Evolutionary conservation across 2,329 filamentous ascomycete species (phyloP), one percentile per base, ranked within the genome.

Genomic region (Diaporthe nobilis): DNA sequence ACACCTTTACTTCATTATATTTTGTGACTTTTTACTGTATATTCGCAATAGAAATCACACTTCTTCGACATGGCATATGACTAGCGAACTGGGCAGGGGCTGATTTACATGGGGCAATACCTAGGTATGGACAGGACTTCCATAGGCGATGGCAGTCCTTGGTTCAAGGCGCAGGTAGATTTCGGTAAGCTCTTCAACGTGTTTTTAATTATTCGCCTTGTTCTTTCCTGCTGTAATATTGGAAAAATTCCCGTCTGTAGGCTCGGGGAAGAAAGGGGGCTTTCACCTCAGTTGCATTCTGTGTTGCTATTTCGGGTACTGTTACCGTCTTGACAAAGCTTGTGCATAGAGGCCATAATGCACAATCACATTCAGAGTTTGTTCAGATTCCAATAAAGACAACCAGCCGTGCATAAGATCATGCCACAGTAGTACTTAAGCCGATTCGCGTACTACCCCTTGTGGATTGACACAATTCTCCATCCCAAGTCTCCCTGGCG

Each of bases 401-500:
- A 13, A 15, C 6, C 28, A 1, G 44, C 44, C 63, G 42, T 7
- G 44, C 31, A 7, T 37, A 22, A 9, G 22, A 51, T 25, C 28
- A 22, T 15, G 22, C 6, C 6, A 13, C 12, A 39, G 13, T 3
- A 12, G 28, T 28, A 65, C 20, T 51, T 51, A 49, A 68, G 22
- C 31, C 3, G 13, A 7, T 22, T 68, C 7, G 1, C 51, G 17
- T 20, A 17, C 44, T 22, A 31, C 8, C 6, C 20, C 10, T 17
- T 1, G 13, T 17, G 31, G 12, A n/a, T 39, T 28, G 13, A 37
- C 31, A 13, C 22, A 15, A 39, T 25, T 68, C 28, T 4, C 31
- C 47, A 51, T 53, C 22, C 44, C 44, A 37, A 68, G 44, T 51
- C 47, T 68, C 63, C 63, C 44, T 68, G 31, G 63, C 22, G 63